These are phyloP conservation scores for Colletotrichum plurivorum DNA, from an alignment of 2,329 filamentous ascomycete genomes.

Conservation along the genomic window DNA sequence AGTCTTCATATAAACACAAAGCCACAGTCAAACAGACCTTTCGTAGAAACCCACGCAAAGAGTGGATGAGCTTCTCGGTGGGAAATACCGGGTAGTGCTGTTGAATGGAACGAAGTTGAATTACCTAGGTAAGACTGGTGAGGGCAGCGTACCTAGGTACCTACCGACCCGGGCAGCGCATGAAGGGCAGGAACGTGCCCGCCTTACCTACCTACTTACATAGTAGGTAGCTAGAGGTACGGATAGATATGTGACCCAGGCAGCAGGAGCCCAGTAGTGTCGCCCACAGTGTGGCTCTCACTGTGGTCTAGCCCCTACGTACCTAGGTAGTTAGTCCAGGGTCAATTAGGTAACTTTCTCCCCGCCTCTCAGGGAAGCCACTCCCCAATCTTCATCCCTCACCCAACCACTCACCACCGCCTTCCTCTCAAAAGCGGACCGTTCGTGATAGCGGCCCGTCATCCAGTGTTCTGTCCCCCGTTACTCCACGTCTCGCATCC, in stretches of 20 bases:
- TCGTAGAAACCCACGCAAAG: too few species aligned
- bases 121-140: constrained; percentile 11
- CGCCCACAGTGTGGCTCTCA: constrained; percentile 20
- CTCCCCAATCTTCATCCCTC: constrained; percentile 10
- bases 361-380: constrained; percentile 12
- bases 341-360: constrained; percentile 15
- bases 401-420: not conserved
- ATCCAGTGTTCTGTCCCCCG: not conserved
- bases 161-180: too few species aligned
- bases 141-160: not conserved
- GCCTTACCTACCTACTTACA: too few species aligned
- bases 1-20: too few species aligned
- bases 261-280: constrained; percentile 2
- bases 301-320: too few species aligned
- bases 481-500: not conserved
- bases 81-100: too few species aligned
- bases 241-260: too few species aligned
- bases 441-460: not conserved
- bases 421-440: not conserved
- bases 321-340: too few species aligned
- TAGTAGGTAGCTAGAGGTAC: too few species aligned
- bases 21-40: too few species aligned
- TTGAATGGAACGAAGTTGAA: constrained; percentile 23
- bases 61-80: too few species aligned
- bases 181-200: too few species aligned